Evolutionary conservation across 2,329 filamentous ascomycete species (phyloP).

Genomic region (Nothopassalora personata): DNA sequence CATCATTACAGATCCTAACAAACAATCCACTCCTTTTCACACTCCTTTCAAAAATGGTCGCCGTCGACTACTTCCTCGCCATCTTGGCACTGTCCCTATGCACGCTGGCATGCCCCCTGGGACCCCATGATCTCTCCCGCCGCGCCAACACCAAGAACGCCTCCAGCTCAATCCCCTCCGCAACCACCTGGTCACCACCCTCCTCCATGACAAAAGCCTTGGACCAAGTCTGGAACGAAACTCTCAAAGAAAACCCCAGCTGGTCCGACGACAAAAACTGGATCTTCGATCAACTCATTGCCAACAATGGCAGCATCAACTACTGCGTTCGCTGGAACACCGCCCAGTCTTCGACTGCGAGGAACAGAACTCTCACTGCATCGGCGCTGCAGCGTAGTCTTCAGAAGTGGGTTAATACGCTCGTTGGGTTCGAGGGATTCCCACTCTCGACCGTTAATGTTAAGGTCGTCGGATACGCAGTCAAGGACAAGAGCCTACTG

Average conservation of each 20-base stretch:
- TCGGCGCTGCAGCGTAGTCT: constrained; percentile 34
- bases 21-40: too few species aligned
- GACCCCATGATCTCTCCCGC: too few species aligned
- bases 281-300: constrained; percentile 8
- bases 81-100: too few species aligned
- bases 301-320: constrained; percentile 33
- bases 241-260: constrained; percentile 3
- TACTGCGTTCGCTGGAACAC: constrained; percentile 47
- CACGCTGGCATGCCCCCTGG: too few species aligned
- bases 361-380: constrained; percentile 38
- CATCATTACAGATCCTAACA: too few species aligned
- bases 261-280: constrained; percentile 8
- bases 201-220: constrained; percentile 4
- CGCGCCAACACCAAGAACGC: background rate
- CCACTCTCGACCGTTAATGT: constrained; percentile 39
- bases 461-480: constrained; percentile 44
- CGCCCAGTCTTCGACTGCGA: constrained; percentile 33
- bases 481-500: constrained; percentile 36
- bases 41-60: too few species aligned
- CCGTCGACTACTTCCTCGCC: too few species aligned
- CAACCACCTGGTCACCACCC: constrained; percentile 5
- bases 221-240: constrained; percentile 10
- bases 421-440: constrained; percentile 44
- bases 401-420: constrained; percentile 40
- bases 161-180: constrained; percentile 3